phyloP scores from a whole-genome alignment of 306 rosid genomes.

The Argentina anserina region DNA sequence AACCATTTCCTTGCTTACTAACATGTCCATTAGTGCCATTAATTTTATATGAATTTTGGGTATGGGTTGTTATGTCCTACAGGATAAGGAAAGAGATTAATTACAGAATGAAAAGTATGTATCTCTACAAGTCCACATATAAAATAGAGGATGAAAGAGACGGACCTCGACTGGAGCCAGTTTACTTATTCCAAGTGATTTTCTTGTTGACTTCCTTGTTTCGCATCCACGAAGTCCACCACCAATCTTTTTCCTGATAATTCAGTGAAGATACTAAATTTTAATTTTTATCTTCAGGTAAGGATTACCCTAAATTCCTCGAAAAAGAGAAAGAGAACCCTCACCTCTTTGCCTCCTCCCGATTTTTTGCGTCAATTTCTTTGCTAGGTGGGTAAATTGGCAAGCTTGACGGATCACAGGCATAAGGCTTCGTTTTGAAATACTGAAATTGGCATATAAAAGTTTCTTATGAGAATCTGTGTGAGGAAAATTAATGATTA shows the following conservation, averaged over 20 bases:
- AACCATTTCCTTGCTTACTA: constrained; percentile 43
- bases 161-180: constrained; percentile 78
- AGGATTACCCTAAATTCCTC: neutral
- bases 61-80: constrained; percentile 54
- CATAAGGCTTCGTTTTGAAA: constrained; percentile 83
- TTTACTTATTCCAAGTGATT: constrained; percentile 65
- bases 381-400: constrained; percentile 93
- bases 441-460: constrained; percentile 56
- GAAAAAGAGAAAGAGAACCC: constrained; percentile 25
- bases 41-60: constrained; percentile 37
- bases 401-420: constrained; percentile 93
- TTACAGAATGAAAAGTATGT: constrained; percentile 16
- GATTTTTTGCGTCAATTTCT: constrained; percentile 91
- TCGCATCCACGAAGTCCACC: constrained; percentile 67
- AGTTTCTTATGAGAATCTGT: constrained; percentile 14
- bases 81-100: constrained; percentile 22
- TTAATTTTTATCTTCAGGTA: neutral
- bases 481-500: constrained; percentile 16
- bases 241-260: constrained; percentile 73
- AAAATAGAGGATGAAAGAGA: constrained; percentile 16
- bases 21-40: constrained; percentile 37
- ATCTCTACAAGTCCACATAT: neutral
- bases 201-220: constrained; percentile 71
- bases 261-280: neutral
- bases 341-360: constrained; percentile 88